Evolutionary conservation across 768 basidiomycete genomes (phyloP).

Genomic region (Clitopilus passeckerianus): DNA sequence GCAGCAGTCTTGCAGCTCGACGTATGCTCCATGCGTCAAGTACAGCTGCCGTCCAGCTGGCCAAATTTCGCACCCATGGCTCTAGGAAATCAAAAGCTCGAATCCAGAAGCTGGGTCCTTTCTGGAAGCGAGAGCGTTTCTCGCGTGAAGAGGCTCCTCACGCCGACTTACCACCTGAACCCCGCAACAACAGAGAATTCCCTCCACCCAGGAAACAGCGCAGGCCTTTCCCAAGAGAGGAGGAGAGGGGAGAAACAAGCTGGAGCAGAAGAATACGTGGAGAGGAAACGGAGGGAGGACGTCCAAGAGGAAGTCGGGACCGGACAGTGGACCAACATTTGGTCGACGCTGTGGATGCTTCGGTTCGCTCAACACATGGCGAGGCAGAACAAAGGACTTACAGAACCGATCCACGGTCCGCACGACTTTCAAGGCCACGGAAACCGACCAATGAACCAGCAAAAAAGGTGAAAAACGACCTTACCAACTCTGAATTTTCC

Average conservation of each 20-base stretch:
- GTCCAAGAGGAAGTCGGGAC: background rate
- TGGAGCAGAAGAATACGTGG: background rate
- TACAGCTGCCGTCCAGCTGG: background rate
- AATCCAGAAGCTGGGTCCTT: background rate
- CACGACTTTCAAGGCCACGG: background rate
- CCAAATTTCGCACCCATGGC: background rate
- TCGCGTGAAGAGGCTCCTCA: background rate
- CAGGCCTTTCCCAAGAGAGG: background rate
- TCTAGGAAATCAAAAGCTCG: background rate
- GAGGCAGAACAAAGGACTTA: background rate
- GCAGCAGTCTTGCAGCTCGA: background rate
- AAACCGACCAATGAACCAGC: background rate
- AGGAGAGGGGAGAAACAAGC: background rate
- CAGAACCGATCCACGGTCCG: background rate
- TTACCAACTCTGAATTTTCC: slow-evolving; percentile 8
- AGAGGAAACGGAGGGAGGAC: background rate
- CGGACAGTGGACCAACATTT: background rate
- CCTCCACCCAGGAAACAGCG: background rate
- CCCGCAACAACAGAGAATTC: background rate
- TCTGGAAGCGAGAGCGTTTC: background rate
- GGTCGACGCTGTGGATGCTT: background rate
- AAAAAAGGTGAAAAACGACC: background rate
- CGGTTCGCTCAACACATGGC: background rate
- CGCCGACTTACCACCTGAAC: background rate
- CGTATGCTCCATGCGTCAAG: background rate